Evolutionary conservation across 2,329 filamentous ascomycete genomes (phyloP), one percentile per base, ranked within the genome.

Genomic region (Ascochyta pisi): DNA sequence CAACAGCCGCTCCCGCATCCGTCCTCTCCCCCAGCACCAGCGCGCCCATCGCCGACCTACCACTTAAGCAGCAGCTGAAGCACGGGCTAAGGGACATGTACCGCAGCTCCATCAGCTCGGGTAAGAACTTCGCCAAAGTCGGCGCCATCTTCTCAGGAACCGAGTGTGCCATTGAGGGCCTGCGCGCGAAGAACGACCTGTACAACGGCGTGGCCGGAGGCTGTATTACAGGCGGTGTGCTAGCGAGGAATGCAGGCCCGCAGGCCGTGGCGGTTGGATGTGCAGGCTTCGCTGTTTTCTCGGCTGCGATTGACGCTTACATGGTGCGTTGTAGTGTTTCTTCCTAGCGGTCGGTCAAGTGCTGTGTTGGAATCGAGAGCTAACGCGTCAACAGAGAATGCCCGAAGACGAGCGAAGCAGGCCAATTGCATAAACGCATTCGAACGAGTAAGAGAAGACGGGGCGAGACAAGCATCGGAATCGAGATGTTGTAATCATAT

Each of bases 81-180:
- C 79, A 85, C 69, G 95, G 95, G 49, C 92, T 99, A 81, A 92
- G 90, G 76, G 95, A 99, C 77, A 98, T 99, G 93, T 95, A 95
- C 64, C 78, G 83, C 61, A 87, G 91, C 12, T 94, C 91, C 4
- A 91, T 84, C 77, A 89, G 87, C 60, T 91, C 89, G 43, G 95
- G 93, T 50, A 95, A 93, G 80, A 98, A 87, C 81, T 99, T 99
- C 73, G 94, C 91, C 60, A 89, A 93, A 66, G 92, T 99, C 45
- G 95, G 95, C 67, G 90, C 91, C 2, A 84, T 98, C 19, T 99
- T 96, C 80, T 85, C 87, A 15, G 94, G 94, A 37, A 96, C 95
- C 49, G 95, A 99, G 79, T 99, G 95, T 80, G 92, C 91, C 62
- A 92, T 99, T 71, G 95, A 99, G 77, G 93, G 93, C 0, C 77